Evolutionary conservation across 345 rosid genomes (phyloP).

Genomic region (Erodium maritimum): DNA sequence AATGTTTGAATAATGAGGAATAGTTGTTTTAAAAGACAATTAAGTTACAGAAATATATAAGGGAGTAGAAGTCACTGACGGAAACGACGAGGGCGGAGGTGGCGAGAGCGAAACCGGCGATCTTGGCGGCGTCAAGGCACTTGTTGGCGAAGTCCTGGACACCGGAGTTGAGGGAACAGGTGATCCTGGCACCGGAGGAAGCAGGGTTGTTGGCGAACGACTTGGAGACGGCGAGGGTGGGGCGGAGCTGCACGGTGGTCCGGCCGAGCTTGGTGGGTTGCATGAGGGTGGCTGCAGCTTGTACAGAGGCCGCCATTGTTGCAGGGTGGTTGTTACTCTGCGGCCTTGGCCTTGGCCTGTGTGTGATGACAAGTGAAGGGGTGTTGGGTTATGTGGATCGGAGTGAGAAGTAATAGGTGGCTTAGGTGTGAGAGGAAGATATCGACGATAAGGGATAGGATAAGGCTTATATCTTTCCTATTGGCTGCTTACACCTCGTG

Average conservation of each 20-base stretch:
- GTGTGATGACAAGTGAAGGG: not conserved
- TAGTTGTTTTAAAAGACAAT: no score
- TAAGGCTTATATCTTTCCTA: conserved; percentile 16
- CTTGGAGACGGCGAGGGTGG: conserved; percentile 34
- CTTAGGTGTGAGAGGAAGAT: conserved; percentile 16
- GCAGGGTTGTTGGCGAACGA: conserved; percentile 50
- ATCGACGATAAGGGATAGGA: conserved; percentile 52
- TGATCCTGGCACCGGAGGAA: conserved; percentile 29
- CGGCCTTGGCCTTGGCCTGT: no score
- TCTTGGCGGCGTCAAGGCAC: conserved; percentile 59
- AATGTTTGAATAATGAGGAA: no score
- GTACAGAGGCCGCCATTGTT: conserved; percentile 69
- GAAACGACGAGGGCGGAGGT: conserved; percentile 94
- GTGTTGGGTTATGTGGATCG: not conserved
- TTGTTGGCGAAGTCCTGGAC: conserved; percentile 60
- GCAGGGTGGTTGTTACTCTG: no score
- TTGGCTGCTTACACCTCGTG: conserved; percentile 40
- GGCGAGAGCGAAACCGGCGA: conserved; percentile 84
- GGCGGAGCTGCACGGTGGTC: conserved; percentile 16
- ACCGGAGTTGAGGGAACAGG: conserved; percentile 33
- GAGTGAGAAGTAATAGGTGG: conserved; percentile 16
- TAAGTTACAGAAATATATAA: no score
- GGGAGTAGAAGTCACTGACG: conserved; percentile 20
- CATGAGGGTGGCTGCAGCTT: conserved; percentile 76
- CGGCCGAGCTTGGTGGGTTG: conserved; percentile 56